Conservation (phyloP, 2,329 filamentous ascomycete species). For the Phyllosticta ampelicida region DNA sequence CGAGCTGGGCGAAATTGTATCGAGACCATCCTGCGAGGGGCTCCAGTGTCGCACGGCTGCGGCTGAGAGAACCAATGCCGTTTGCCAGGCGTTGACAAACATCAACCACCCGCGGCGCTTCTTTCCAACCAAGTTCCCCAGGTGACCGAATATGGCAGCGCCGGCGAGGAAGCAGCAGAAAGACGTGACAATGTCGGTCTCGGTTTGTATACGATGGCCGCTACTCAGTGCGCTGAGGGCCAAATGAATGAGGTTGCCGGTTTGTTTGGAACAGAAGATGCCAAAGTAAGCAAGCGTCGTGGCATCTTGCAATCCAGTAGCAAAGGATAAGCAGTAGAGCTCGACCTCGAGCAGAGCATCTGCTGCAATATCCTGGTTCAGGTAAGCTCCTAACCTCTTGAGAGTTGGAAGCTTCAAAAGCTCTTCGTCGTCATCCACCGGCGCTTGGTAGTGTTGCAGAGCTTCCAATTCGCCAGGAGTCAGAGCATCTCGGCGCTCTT, state of each 20-base stretch:
- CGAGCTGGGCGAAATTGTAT: background rate
- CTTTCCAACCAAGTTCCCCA: constrained; percentile 16
- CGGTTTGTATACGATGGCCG: constrained; percentile 2
- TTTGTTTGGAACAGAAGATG: constrained; percentile 20
- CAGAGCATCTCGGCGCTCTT: background rate
- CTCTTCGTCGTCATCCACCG: background rate
- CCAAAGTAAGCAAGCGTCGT: constrained; percentile 20
- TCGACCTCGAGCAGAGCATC: constrained; percentile 17
- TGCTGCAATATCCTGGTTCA: constrained; percentile 16
- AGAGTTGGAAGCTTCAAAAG: constrained; percentile 1
- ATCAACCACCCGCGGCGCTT: constrained; percentile 18
- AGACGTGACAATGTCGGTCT: constrained; percentile 15
- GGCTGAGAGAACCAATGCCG: constrained; percentile 15
- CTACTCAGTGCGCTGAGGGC: constrained; percentile 9
- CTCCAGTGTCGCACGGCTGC: constrained; percentile 16
- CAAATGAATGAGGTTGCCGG: constrained; percentile 13
- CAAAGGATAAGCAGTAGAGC: constrained; percentile 19
- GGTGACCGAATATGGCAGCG: constrained; percentile 17
- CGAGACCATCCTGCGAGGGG: constrained; percentile 5
- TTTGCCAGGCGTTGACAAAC: constrained; percentile 15
- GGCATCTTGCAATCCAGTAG: constrained; percentile 18
- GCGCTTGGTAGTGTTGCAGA: background rate
- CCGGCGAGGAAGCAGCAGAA: constrained; percentile 18
- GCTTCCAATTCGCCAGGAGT: constrained; percentile 6
- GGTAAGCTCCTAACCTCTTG: constrained; percentile 4